phyloP scores from a whole-genome alignment of 2,329 filamentous ascomycete species.

The Coniochaeta hoffmannii region DNA sequence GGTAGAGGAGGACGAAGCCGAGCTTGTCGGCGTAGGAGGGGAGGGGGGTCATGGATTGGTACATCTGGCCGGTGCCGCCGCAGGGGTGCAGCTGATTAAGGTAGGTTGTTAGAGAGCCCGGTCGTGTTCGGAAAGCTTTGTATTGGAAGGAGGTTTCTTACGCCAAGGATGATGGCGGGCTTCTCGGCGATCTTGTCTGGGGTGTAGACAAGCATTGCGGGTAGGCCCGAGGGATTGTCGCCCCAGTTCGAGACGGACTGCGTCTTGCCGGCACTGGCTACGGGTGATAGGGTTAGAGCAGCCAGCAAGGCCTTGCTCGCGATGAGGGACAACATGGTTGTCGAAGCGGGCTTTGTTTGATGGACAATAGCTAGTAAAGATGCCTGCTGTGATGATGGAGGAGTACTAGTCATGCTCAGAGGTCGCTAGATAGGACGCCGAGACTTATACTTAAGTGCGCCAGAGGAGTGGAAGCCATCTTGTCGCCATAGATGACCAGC shows the following conservation, averaged over 20 bases:
- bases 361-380: background rate
- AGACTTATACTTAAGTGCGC: background rate
- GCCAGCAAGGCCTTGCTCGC: background rate
- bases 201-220: conserved; percentile 4
- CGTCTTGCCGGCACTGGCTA: background rate
- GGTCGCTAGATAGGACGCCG: background rate
- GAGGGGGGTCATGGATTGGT: background rate
- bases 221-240: background rate
- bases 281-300: background rate
- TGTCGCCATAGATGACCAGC: background rate
- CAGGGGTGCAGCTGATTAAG: background rate
- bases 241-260: conserved; percentile 1
- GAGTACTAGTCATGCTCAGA: background rate
- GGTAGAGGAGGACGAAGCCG: conserved; percentile 34
- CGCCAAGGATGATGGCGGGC: conserved; percentile 6
- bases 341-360: background rate
- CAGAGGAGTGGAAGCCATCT: background rate
- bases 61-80: background rate
- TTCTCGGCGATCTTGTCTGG: conserved; percentile 5
- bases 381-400: background rate
- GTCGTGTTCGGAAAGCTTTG: too few relatives aligned
- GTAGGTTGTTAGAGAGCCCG: background rate
- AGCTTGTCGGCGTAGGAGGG: background rate
- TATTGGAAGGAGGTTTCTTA: too few relatives aligned
- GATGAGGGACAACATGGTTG: background rate